Base-by-base conservation (phyloP, 2,329 filamentous ascomycete genomes). In the Apiospora sp. region DNA sequence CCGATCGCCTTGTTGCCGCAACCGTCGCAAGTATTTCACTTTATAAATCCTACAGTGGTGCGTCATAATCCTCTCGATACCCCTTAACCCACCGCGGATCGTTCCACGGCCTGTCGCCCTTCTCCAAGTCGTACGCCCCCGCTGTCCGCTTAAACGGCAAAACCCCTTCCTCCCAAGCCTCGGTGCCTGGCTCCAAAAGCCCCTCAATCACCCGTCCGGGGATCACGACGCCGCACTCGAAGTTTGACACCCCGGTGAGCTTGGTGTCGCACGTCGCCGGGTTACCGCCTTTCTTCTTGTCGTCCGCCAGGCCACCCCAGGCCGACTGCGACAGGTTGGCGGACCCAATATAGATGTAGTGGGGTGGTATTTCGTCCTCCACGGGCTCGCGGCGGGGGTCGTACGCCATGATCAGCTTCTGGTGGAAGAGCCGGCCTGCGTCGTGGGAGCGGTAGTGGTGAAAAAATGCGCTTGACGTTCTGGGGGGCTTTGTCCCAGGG, bases 61-160 rank as follows among this genome's bases (percentile, higher is more conserved):
- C 43, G 13, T 58, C 51, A 16, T 30, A 0, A 86, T 86, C 73
- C 86, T 68, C 13, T 3, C 67, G n/a, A 27, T 68, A 68, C 3
- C 34, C 67, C 34, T 37, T 68, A 1, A 76, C 74, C 77, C 76
- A 77, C 43, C 72, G 46, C 7, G 75, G 73, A 24, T 77, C 73
- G 41, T 76, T 78, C 76, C 76, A 78, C 22, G 75, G 75, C 68
- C 72, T 75, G 27, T 77, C 76, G 27, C 27, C 30, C 48, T 71
- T 58, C 48, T 71, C 69, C 6, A 22, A 41, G 27, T 75, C 69
- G 16, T 78, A 78, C 41, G 69, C 69, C 27, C 14, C 27, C 5
- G 75, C 71, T 5, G 67, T 54, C 71, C 77, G 77, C 3, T 67
- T 44, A 58, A 75, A 74, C 4, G 78, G 75, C 44, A 79, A 74